phyloP scores from a whole-genome alignment of 768 basidiomycete genomes.

The Podaxis rugospora region DNA sequence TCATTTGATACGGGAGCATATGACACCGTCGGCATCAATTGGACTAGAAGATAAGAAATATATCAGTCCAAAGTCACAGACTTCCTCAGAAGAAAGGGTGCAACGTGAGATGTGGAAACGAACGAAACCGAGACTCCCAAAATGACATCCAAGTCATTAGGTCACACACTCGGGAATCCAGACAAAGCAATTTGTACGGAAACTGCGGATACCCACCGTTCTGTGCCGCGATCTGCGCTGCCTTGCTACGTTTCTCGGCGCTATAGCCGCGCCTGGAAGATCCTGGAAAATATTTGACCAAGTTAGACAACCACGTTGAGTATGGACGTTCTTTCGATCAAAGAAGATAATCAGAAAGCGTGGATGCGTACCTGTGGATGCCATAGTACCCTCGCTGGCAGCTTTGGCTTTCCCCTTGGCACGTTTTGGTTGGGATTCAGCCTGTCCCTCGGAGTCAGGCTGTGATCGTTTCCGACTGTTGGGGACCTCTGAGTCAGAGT shows the following conservation, averaged over 20 bases:
- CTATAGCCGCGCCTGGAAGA: slow-evolving; percentile 65
- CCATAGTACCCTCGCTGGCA: slow-evolving; percentile 20
- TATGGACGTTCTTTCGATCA: slow-evolving; percentile 2
- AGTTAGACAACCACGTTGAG: slow-evolving; percentile 4
- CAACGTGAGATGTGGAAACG: not conserved
- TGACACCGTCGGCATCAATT: slow-evolving; percentile 41
- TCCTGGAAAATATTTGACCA: slow-evolving; percentile 19
- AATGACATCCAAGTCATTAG: not conserved
- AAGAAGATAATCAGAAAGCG: slow-evolving; percentile 10
- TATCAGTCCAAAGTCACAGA: slow-evolving; percentile 5
- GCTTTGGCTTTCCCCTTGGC: slow-evolving; percentile 42
- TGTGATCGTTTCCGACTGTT: slow-evolving; percentile 27
- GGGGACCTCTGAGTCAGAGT: slow-evolving; percentile 10
- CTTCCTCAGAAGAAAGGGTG: slow-evolving; percentile 7
- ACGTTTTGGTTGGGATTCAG: slow-evolving; percentile 29
- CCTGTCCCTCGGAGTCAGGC: slow-evolving; percentile 33
- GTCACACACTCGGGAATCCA: not conserved
- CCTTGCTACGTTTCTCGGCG: slow-evolving; percentile 69
- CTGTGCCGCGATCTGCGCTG: slow-evolving; percentile 59
- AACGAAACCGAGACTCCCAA: not conserved
- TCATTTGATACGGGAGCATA: slow-evolving; percentile 31
- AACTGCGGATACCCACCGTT: slow-evolving; percentile 42
- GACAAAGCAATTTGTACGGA: slow-evolving; percentile 1
- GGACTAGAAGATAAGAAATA: slow-evolving; percentile 25
- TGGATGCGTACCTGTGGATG: slow-evolving; percentile 20